Percentiles rank a stretch among this genome's conserved stretches.
Conservation (phyloP, 1,284 basidiomycete species). For the Puccinia polysora region DNA sequence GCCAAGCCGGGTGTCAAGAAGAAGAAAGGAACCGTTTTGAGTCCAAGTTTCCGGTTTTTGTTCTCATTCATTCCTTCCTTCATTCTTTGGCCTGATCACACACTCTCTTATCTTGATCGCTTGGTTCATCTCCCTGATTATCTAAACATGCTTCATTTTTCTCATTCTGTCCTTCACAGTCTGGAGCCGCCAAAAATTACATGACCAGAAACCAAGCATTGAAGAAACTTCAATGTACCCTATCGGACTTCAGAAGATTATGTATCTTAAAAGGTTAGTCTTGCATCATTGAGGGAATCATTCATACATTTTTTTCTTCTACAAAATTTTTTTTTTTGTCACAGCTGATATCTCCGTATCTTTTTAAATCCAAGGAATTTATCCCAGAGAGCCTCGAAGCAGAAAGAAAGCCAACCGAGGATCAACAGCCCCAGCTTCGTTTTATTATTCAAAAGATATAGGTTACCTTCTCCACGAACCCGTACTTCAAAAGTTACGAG, state of each 20-base stretch:
- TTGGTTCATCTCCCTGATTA: too few relatives aligned
- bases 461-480: slow-evolving; percentile 96
- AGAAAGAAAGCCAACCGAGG: slow-evolving; percentile 96
- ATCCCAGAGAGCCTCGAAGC: slow-evolving; percentile 88
- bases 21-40: slow-evolving; percentile 32
- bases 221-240: slow-evolving; percentile 77
- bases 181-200: slow-evolving; percentile 50
- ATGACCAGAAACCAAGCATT: slow-evolving; percentile 72
- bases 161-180: neutral
- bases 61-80: neutral
- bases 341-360: slow-evolving; percentile 13
- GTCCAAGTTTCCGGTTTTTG: neutral
- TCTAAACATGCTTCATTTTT: too few relatives aligned
- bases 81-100: too few relatives aligned
- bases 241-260: slow-evolving; percentile 92
- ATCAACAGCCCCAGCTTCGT: slow-evolving; percentile 89
- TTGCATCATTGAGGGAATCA: neutral
- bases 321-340: slow-evolving; percentile 31
- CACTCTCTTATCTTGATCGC: too few relatives aligned
- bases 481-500: slow-evolving; percentile 85
- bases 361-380: slow-evolving; percentile 88
- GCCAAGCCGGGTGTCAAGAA: slow-evolving; percentile 30
- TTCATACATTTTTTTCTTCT: slow-evolving; percentile 2
- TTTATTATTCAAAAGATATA: slow-evolving; percentile 98
- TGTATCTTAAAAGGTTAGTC: slow-evolving; percentile 89